These are phyloP conservation scores for Tuctoria greenei DNA, from an alignment of 176 grass and related monocot species.

Conservation along the genomic window DNA sequence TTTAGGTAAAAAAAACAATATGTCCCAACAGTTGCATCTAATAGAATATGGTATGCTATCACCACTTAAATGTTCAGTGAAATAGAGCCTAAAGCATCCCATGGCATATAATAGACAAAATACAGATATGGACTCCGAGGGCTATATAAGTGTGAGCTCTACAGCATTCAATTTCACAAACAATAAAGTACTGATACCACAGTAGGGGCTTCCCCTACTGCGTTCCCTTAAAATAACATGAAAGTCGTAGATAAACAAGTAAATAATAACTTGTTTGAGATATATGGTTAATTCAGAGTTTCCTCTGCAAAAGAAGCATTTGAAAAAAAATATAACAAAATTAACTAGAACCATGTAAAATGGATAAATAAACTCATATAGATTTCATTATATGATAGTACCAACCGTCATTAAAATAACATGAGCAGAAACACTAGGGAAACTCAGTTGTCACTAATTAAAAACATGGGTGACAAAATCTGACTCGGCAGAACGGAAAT, in stretches of 20 bases:
- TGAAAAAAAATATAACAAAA: conserved; percentile 10
- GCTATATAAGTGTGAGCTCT: not conserved
- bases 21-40: conserved; percentile 10
- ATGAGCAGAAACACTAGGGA: conserved; percentile 10
- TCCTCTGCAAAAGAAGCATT: conserved; percentile 21
- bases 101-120: conserved; percentile 17
- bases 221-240: not conserved
- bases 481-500: not conserved
- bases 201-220: not conserved
- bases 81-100: not conserved
- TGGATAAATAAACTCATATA: conserved; percentile 9
- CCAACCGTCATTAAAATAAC: conserved; percentile 8
- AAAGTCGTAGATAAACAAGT: conserved; percentile 12
- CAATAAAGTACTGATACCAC: not conserved
- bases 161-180: conserved; percentile 7
- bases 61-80: not conserved
- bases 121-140: not conserved
- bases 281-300: conserved; percentile 25
- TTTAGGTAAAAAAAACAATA: conserved; percentile 14
- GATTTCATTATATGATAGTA: not conserved
- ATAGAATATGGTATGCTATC: not conserved
- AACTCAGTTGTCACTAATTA: conserved; percentile 9
- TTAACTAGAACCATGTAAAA: not conserved
- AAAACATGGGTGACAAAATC: not conserved
- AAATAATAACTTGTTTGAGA: conserved; percentile 17